Base-by-base conservation (phyloP, 148 eudicot species). In the Beta vulgaris region DNA sequence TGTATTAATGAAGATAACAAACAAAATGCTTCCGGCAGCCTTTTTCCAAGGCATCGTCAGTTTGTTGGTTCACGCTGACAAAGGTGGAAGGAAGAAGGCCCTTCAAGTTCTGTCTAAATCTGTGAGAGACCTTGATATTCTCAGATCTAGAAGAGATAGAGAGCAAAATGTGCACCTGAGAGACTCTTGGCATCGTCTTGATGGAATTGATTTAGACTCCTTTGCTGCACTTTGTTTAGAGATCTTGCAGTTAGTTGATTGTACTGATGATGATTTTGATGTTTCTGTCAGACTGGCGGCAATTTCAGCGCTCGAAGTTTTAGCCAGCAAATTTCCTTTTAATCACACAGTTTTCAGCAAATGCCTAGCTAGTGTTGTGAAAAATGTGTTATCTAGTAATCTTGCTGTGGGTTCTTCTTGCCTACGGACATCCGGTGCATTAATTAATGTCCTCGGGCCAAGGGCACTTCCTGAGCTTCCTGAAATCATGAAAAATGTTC, bases 391-490 rank as follows among this genome's bases (percentile, higher is more conserved):
- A 73, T 86, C 93, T 66, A 83, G 88, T 23, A 84, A 92, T 80
- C 76, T 83, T 70, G 81, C 81, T 42, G 84, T 89, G 46, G 82
- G 88, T 69, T 86, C 88, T 69, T 73, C 82, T 77, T 89, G 96
- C 77, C 88, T 95, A 42, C 89, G 86, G 18, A 77, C 97, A 6
- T 71, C 87, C 68, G 96, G 93, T 65, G 90, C 93, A 74, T 79
- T 95, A 51, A 84, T 95, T 67, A 83, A 83, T 76, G 96, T 88
- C 48, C 92, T 95, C 76, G 98, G 98, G 25, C 76, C 92, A 29
- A 85, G 81, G 79, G 86, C 92, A 37, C 84, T 95, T 71, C 83
- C 93, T 12, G 91, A 92, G 86, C 97, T 95, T 62, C 92, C 98
- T 61, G 76, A 78, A 81, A 87, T 95, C 58, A 92, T 95, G 98